phyloP scores from a whole-genome alignment of 169 alveolate species.

The Plasmodium cynomolgi region DNA sequence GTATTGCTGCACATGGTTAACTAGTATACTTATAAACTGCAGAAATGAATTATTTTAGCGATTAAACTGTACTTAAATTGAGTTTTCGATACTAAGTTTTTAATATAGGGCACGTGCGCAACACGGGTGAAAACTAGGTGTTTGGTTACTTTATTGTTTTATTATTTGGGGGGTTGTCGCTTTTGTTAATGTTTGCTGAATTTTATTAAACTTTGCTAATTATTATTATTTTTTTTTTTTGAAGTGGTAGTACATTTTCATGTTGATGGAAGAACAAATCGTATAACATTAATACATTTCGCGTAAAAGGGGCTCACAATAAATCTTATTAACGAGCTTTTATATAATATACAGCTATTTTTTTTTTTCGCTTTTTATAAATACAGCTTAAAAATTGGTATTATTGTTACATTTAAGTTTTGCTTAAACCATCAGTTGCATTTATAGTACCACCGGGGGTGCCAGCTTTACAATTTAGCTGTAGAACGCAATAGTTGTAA shows the following conservation, averaged over 20 bases:
- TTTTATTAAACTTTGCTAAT: not conserved
- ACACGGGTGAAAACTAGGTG: not conserved
- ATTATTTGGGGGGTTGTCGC: not conserved
- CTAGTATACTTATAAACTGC: not conserved
- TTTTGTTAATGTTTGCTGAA: not conserved
- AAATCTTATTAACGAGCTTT: not conserved
- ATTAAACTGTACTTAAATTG: not conserved
- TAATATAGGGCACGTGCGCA: not conserved
- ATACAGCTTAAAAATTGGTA: not conserved
- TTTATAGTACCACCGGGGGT: not conserved
- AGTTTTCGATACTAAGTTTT: not conserved
- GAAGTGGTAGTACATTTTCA: not conserved
- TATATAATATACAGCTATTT: not conserved
- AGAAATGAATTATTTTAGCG: not conserved
- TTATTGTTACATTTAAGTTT: not conserved
- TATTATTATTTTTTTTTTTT: not conserved
- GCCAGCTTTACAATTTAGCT: not conserved
- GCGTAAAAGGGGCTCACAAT: not conserved
- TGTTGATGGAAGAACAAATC: not conserved
- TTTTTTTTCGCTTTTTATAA: not conserved
- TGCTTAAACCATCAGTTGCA: not conserved
- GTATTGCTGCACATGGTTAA: not conserved
- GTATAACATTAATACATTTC: not conserved
- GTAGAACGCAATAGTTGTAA: not conserved
- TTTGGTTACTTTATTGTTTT: not conserved